Evolutionary conservation across 2,329 filamentous ascomycete species (phyloP).

Genomic region (Leptographium lundbergii): DNA sequence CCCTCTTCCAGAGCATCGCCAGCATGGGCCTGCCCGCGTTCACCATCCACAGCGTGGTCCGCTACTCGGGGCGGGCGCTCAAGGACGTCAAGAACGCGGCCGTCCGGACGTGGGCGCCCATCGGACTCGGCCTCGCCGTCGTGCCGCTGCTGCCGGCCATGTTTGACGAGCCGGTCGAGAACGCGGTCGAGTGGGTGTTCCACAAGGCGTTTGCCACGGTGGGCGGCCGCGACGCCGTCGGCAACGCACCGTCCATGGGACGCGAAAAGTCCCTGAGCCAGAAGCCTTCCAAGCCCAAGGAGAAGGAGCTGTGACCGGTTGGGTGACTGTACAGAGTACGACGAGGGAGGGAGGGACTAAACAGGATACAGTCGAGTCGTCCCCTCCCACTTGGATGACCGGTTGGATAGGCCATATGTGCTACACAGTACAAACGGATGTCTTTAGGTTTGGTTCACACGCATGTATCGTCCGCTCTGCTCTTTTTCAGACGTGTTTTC

Average conservation of each 20-base stretch:
- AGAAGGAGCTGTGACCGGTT: slow-evolving; percentile 28
- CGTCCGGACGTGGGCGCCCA: slow-evolving; percentile 76
- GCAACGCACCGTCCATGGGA: slow-evolving; percentile 40
- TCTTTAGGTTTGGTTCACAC: not conserved
- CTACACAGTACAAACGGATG: too few species aligned
- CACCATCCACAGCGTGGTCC: slow-evolving; percentile 85
- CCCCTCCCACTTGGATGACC: too few species aligned
- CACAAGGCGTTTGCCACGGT: slow-evolving; percentile 66
- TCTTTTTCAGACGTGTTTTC: too few species aligned
- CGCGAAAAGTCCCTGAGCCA: slow-evolving; percentile 32
- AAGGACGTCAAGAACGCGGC: slow-evolving; percentile 66
- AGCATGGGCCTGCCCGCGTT: slow-evolving; percentile 91
- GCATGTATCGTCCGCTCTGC: not conserved
- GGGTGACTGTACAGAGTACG: not conserved
- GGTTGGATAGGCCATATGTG: too few species aligned
- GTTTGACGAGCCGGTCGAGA: slow-evolving; percentile 87
- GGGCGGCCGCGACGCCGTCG: slow-evolving; percentile 49
- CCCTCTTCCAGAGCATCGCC: slow-evolving; percentile 79
- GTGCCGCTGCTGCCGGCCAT: slow-evolving; percentile 75
- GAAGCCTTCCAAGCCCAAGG: slow-evolving; percentile 24
- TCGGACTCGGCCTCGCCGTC: slow-evolving; percentile 65
- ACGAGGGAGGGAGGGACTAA: not conserved
- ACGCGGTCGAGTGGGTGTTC: slow-evolving; percentile 82
- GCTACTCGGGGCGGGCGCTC: slow-evolving; percentile 76
- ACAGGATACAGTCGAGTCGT: too few species aligned